Percentiles rank a stretch among this genome's conserved stretches.
Conservation (phyloP, 352 stramenopile species). For the Phytophthora sojae region DNA sequence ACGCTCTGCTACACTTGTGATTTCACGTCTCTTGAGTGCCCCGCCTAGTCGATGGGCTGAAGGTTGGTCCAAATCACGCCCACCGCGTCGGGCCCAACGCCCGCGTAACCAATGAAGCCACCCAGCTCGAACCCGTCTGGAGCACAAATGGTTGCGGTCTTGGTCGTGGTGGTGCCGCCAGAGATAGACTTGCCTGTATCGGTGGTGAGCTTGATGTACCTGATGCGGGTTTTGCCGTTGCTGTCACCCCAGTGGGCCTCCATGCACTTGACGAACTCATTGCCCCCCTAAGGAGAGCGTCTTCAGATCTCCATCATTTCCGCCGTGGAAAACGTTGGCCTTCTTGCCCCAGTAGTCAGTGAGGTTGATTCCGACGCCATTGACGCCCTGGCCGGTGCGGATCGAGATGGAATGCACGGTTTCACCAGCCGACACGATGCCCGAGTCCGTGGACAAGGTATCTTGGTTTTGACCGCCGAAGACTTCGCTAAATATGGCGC, state of each 20-base stretch:
- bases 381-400: constrained; percentile 8
- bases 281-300: neutral
- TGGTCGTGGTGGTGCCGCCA: constrained; percentile 12
- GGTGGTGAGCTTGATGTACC: constrained; percentile 25
- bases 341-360: neutral
- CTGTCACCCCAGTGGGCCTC: constrained; percentile 29
- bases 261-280: constrained; percentile 15
- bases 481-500: neutral
- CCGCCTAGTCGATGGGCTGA: neutral
- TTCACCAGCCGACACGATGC: constrained; percentile 22
- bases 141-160: neutral
- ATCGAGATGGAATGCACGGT: constrained; percentile 13
- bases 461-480: constrained; percentile 9
- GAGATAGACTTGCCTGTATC: neutral
- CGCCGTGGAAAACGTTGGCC: constrained; percentile 12
- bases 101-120: constrained; percentile 4
- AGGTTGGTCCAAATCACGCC: constrained; percentile 10
- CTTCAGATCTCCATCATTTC: neutral
- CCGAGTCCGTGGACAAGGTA: constrained; percentile 8
- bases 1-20: too few species aligned
- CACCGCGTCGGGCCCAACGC: constrained; percentile 6
- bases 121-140: constrained; percentile 7
- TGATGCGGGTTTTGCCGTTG: constrained; percentile 15
- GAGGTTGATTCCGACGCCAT: constrained; percentile 9
- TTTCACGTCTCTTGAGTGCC: too few species aligned